These are phyloP conservation scores for Lathyrus tuberosus DNA, from an alignment of 306 rosid genomes.

Conservation along the genomic window DNA sequence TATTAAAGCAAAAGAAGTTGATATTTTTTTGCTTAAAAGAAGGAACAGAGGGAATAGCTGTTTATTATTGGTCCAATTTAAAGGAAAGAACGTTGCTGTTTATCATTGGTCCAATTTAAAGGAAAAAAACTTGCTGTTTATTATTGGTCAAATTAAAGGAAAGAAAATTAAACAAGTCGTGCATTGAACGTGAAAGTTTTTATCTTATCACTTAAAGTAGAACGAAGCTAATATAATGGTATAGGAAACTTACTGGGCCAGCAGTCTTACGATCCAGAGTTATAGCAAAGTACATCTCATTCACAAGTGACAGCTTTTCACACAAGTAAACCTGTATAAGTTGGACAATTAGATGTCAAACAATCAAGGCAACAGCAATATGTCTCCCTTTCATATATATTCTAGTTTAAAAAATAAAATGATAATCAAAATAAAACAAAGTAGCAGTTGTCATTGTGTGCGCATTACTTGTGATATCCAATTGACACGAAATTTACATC, in stretches of 20 bases:
- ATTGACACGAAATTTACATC: slow-evolving; percentile 12
- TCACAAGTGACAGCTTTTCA: slow-evolving; percentile 83
- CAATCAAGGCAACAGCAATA: slow-evolving; percentile 13
- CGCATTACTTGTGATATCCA: slow-evolving; percentile 22
- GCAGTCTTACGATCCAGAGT: slow-evolving; percentile 90
- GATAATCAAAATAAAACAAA: slow-evolving; percentile 25
- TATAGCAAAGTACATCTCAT: slow-evolving; percentile 98
- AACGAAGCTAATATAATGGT: slow-evolving; percentile 16
- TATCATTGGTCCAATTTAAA: no score
- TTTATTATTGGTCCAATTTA: no score
- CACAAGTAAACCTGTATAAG: slow-evolving; percentile 80
- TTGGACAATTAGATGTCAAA: slow-evolving; percentile 34
- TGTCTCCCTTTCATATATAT: slow-evolving; percentile 8
- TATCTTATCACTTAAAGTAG: slow-evolving; percentile 17
- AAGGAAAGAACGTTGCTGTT: no score
- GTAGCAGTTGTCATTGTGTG: slow-evolving; percentile 6
- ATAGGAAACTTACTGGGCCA: slow-evolving; percentile 83
- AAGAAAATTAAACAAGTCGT: neutral
- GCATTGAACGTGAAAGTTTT: neutral
- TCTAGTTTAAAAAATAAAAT: slow-evolving; percentile 4
- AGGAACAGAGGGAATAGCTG: no score
- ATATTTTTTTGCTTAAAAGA: no score
- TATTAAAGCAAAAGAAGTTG: no score
- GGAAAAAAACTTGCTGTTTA: neutral
- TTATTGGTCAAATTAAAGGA: slow-evolving; percentile 18